Conservation (phyloP, 2,329 filamentous ascomycete genomes). For the Hypoxylon sp. region DNA sequence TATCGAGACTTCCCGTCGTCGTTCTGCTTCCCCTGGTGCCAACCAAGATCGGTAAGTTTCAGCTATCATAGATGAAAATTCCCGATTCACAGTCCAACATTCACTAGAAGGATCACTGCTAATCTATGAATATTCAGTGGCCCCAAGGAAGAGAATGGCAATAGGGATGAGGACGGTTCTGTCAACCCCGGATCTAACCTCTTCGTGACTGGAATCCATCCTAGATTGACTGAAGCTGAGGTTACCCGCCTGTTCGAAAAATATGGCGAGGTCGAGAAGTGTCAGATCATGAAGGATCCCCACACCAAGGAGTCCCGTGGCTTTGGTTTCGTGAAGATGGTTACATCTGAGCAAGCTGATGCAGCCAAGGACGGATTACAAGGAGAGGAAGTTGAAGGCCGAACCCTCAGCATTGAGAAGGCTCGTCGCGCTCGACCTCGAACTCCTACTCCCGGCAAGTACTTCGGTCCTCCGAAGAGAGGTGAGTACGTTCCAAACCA, state of each 20-base stretch:
- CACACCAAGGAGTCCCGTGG: conserved; percentile 98
- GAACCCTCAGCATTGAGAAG: conserved; percentile 98
- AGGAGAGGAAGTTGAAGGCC: conserved; percentile 93
- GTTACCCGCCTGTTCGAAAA: conserved; percentile 97
- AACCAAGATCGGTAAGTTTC: conserved; percentile 64
- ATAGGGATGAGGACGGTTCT: conserved; percentile 79
- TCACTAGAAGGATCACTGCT: conserved; percentile 28
- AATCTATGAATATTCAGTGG: conserved; percentile 52
- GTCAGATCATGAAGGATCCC: conserved; percentile 99
- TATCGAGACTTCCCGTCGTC: conserved; percentile 67
- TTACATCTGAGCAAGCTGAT: conserved; percentile 93
- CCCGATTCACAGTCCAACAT: background rate
- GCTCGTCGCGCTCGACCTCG: conserved; percentile 93
- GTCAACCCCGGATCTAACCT: conserved; percentile 97
- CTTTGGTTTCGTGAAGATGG: conserved; percentile 99
- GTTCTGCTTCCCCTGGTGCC: conserved; percentile 72
- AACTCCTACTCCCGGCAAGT: conserved; percentile 97
- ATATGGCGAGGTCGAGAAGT: conserved; percentile 98
- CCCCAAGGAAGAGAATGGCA: conserved; percentile 66
- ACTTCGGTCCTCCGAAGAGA: conserved; percentile 98
- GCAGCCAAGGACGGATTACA: conserved; percentile 96
- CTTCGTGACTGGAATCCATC: conserved; percentile 98
- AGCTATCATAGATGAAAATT: background rate
- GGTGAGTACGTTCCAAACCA: conserved; percentile 68
- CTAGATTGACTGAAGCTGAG: conserved; percentile 88